phyloP scores from a whole-genome alignment of 2,329 filamentous ascomycete genomes.

The Thielaviopsis populi region DNA sequence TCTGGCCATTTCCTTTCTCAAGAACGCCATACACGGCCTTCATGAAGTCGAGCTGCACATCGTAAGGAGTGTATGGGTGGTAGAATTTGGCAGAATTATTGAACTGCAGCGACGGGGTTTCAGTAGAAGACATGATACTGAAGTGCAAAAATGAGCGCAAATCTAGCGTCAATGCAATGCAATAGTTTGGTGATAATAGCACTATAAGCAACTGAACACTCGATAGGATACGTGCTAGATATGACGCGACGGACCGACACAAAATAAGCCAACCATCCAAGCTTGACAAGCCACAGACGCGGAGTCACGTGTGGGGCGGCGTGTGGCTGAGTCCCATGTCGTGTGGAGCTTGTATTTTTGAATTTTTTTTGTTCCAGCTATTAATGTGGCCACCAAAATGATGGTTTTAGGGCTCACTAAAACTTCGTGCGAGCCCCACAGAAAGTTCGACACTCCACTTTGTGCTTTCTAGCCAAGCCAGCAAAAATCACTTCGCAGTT shows the following conservation, averaged over 20 bases:
- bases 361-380: background rate
- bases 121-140: background rate
- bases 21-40: constrained; percentile 63
- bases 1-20: constrained; percentile 51
- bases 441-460: constrained; percentile 12
- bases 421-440: constrained; percentile 15
- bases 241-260: background rate
- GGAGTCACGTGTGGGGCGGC: background rate
- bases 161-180: background rate
- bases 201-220: background rate
- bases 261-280: background rate
- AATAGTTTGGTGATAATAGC: background rate
- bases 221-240: background rate
- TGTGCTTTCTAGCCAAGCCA: constrained; percentile 10
- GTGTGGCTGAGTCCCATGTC: background rate
- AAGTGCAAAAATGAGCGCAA: background rate
- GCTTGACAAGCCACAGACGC: constrained; percentile 6
- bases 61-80: constrained; percentile 76
- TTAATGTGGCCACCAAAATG: background rate
- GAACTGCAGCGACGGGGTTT: background rate
- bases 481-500: constrained; percentile 16
- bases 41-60: constrained; percentile 84
- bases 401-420: constrained; percentile 15
- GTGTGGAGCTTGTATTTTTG: constrained; percentile 7
- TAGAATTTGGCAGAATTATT: constrained; percentile 46